A percentile compares a stretch with the other conserved stretches of the same genome.
Conservation (phyloP, 805 yeast genomes). For the Yueomyces sp. region DNA sequence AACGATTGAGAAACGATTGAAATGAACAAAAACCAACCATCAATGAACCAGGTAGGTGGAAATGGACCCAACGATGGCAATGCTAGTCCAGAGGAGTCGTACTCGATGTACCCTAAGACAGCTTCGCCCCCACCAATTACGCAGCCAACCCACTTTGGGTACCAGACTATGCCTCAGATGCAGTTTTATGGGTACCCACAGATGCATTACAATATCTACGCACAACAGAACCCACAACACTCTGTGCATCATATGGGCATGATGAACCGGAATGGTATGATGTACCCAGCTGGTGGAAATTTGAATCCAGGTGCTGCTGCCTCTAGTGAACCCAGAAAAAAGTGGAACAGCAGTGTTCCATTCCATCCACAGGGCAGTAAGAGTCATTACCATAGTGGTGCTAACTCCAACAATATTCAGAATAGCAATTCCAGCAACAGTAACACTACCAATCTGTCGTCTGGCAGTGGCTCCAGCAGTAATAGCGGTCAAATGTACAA, state of each 20-base stretch:
- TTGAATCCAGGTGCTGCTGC: conserved; percentile 4
- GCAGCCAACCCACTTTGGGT: conserved; percentile 7
- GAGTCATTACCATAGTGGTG: conserved; percentile 8
- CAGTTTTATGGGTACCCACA: conserved; percentile 21
- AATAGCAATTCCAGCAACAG: background rate
- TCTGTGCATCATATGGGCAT: conserved; percentile 8
- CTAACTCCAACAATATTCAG: conserved; percentile 2
- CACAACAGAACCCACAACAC: conserved; percentile 14
- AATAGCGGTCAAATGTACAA: background rate
- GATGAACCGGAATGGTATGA: conserved; percentile 19
- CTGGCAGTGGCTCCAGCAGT: background rate
- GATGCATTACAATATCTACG: conserved; percentile 14
- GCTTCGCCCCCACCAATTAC: conserved; percentile 20
- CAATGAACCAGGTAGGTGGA: background rate
- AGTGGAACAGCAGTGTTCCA: conserved; percentile 7
- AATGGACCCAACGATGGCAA: background rate
- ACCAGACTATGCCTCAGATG: conserved; percentile 10
- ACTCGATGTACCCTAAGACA: conserved; percentile 24
- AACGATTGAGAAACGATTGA: too few relatives aligned
- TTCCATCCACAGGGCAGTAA: conserved; percentile 3
- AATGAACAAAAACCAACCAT: too few relatives aligned
- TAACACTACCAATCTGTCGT: background rate
- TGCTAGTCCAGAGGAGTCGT: conserved; percentile 18
- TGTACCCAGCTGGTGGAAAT: conserved; percentile 10
- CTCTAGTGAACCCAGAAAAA: conserved; percentile 12